Evolutionary conservation across 202 grass and related monocot species (phyloP), one percentile per base, ranked within the genome.

Genomic region (Bolboschoenoplectus hybrid): DNA sequence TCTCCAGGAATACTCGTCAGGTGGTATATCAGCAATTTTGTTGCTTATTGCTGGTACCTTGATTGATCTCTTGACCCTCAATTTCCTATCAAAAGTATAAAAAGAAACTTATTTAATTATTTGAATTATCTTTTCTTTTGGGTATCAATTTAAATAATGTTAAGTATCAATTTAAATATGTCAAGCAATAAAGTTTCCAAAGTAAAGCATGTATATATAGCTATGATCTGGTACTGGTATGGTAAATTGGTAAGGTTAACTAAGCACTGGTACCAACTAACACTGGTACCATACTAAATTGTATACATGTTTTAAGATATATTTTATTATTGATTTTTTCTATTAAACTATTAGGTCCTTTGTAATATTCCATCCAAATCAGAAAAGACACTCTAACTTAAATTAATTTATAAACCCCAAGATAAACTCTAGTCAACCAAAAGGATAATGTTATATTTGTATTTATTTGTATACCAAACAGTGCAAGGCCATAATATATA

Each of bases 41-140:
- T 93, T 97, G 88, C 97, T 99, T 86, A 99, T 92, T 44, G 97
- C 90, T 2, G 97, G 97, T 76, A 97, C 97, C 85, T 91, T 99
- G 12, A 97, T 97, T 5, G 97, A 91, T 68, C 92, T 99, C 92
- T 99, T 99, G 68, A 91, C 87, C 62, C 93, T 88, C 53, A 94
- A 82, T 86, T 97, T 99, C 89, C 97, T 99, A 89, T 26, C 52
- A 17, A n/a, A 64, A 36, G n/a, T 52, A 26, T 85, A 88, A 51
- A 86, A 34, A 61, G 19, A n/a, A 19, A 26, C 26, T 26, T n/a
- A 56, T 61, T 57, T 36, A 39, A 69, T 47, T 26, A 26, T 26
- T 26, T 35, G 49, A 77, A 56, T 77, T 17, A 17, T 52, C 3
- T 20, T 36, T 16, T 53, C 17, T 51, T 51, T 62, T 58, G 17